phyloP scores from a whole-genome alignment of 1,284 basidiomycete species.

The Marasmius sp. region DNA sequence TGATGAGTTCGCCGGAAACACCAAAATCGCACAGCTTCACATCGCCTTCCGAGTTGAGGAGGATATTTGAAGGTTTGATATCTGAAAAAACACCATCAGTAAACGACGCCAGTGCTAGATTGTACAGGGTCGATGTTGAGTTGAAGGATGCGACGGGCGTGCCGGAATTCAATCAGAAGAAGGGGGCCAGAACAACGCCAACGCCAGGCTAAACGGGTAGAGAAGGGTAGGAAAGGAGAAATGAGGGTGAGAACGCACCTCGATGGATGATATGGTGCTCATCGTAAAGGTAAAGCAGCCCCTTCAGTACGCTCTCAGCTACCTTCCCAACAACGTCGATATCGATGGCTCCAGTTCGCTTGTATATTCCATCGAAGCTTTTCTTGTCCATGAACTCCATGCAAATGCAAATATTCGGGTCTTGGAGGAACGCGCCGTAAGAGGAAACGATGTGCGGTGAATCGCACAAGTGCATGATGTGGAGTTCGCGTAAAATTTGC shows the following conservation, averaged over 20 bases:
- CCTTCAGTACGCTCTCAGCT: constrained; percentile 87
- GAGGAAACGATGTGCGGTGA: constrained; percentile 94
- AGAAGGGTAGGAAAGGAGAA: constrained; percentile 1
- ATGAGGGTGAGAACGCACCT: constrained; percentile 50
- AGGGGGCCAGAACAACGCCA: not conserved
- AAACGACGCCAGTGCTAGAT: not conserved
- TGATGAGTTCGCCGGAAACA: constrained; percentile 97
- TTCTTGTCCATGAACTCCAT: constrained; percentile 97
- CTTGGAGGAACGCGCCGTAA: constrained; percentile 92
- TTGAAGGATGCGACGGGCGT: not conserved
- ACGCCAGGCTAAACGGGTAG: not conserved
- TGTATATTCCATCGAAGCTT: constrained; percentile 91
- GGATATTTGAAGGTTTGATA: constrained; percentile 98
- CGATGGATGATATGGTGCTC: constrained; percentile 97
- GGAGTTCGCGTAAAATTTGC: constrained; percentile 95
- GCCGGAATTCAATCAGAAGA: not conserved
- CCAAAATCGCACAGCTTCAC: constrained; percentile 99
- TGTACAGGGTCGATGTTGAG: no score
- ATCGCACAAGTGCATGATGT: constrained; percentile 97
- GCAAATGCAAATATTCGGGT: constrained; percentile 98
- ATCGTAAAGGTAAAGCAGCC: constrained; percentile 97
- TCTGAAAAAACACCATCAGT: constrained; percentile 53
- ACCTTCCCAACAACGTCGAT: constrained; percentile 92
- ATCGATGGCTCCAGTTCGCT: constrained; percentile 86
- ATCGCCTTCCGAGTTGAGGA: constrained; percentile 89